A percentile compares a stretch with the other conserved stretches of the same genome.
Conservation (phyloP, 305 asterid genomes). For the Fraxinus greggii region DNA sequence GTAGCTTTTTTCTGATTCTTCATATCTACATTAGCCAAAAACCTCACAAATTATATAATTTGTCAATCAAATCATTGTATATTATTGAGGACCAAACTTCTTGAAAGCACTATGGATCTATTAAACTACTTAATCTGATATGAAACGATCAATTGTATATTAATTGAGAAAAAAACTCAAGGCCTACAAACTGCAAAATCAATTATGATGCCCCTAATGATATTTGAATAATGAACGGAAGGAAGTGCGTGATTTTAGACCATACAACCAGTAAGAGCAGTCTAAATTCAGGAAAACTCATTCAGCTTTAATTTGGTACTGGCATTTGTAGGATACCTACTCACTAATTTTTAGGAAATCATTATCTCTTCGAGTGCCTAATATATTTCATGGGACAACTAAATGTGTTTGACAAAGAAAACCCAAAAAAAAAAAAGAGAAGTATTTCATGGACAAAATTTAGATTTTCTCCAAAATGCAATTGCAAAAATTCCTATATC, state of each 20-base stretch:
- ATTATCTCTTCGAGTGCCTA: not conserved
- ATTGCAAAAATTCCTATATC: not conserved
- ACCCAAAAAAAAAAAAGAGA: not conserved
- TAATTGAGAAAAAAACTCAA: not conserved
- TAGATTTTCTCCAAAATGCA: not conserved
- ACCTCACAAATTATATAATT: slow-evolving; percentile 40
- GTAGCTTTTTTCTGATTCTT: slow-evolving; percentile 82
- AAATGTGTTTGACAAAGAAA: not conserved
- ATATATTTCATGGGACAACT: not conserved
- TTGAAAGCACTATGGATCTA: not conserved
- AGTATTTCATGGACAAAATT: not conserved
- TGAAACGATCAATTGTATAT: not conserved
- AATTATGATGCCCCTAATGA: not conserved
- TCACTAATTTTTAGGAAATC: not conserved
- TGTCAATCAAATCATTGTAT: slow-evolving; percentile 23
- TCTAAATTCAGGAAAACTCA: not conserved
- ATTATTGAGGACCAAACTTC: not conserved
- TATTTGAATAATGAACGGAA: not conserved
- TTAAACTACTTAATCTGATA: not conserved
- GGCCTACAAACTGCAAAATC: not conserved
- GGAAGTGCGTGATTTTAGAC: not conserved
- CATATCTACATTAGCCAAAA: slow-evolving; percentile 76
- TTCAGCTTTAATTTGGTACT: not conserved
- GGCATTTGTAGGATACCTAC: not conserved
- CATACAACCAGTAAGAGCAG: not conserved